Base-by-base conservation (phyloP, 768 basidiomycete genomes). In the Dendrothele bispora region DNA sequence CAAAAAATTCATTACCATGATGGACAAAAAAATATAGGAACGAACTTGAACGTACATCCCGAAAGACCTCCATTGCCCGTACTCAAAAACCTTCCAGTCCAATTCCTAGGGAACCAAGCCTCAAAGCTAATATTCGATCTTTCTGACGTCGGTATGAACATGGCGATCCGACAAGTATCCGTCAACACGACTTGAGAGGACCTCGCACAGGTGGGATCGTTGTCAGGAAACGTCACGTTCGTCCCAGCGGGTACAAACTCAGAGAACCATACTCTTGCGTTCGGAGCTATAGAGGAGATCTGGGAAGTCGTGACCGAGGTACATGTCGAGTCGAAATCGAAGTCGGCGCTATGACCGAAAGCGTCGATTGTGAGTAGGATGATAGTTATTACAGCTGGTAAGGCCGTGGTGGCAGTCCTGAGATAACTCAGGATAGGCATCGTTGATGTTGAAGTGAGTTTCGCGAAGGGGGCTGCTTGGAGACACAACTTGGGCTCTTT, bases 51-150 rank as follows among this genome's bases (percentile, higher is more conserved):
- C 53, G 26, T 36, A 54, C 53, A 54, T 37, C 53, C 53, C n/a
- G n/a, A 25, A 37, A 51, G n/a, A 10, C 50, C 50, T 2, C 53
- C 46, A 32, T 55, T 55, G 10, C 53, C 53, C 22, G 50, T 35
- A 17, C 50, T 50, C 28, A 55, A 20, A 25, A 55, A 42, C 7
- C 50, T 6, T 2, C 53, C 53, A 12, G 29, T 41, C 50, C 50
- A 55, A 1, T 40, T 51, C 20, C 50, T 39, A 27, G 53, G 53
- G 12, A 55, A 47, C 53, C 53, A 55, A 4, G 50, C 46, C 30
- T 55, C 53, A 17, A 43, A 30, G 29, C 44, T 46, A 20, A 55
- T 43, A 4, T 35, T 46, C 15, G 50, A 51, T 15, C 27, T 43
- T 7, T 17, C 20, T 15, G 53, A 51, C n/a, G 53, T 55, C 34